Base-by-base conservation (phyloP, 2,329 filamentous ascomycete species). In the Phaeosphaeriaceae sp. region DNA sequence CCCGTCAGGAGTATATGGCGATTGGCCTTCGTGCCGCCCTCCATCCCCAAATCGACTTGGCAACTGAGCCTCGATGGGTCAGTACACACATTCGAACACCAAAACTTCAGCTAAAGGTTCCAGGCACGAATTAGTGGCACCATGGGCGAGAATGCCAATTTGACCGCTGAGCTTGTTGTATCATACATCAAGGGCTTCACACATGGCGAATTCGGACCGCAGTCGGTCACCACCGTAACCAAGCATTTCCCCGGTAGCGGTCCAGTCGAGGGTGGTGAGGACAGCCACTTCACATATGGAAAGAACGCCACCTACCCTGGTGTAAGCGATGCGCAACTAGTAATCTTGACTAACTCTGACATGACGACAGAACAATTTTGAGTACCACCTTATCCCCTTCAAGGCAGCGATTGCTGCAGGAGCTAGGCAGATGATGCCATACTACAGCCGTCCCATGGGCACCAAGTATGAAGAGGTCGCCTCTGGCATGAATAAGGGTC, bases 181-280 rank as follows among this genome's bases (percentile, higher is more conserved):
- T 78, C 79, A 0, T 84, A 83, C 52, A 79, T 85, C 63, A 77
- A 79, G 48, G 83, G 82, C 19, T 80, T 85, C 48, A 82, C 83
- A 24, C 81, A 80, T 0, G 73, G 78, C 1, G 68, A 75, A 31
- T 71, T 84, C n/a, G 82, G 82, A 0, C 62, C 69, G 0, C 59
- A 78, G 25, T 82, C 80, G 1, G 79, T 85, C 3, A 79, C 78
- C 1, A 82, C 83, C 0, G 79, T 84, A 1, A 84, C 83, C 0
- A 85, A 85, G 69, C 83, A 86, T 60, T 85, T 86, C 62, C 83
- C 83, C 0, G 84, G 84, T 4, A 82, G 78, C 7, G 84, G 84
- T 0, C 78, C 83, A 0, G 77, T 81, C 63, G 71, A 82, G 56
- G 71, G 82, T 48, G 84, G 84, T 20, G 81, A 85, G 48, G 84